Evolutionary conservation across 495 filamentous ascomycete species (phyloP).

Genomic region (Paragyromitra xinjiangensis): DNA sequence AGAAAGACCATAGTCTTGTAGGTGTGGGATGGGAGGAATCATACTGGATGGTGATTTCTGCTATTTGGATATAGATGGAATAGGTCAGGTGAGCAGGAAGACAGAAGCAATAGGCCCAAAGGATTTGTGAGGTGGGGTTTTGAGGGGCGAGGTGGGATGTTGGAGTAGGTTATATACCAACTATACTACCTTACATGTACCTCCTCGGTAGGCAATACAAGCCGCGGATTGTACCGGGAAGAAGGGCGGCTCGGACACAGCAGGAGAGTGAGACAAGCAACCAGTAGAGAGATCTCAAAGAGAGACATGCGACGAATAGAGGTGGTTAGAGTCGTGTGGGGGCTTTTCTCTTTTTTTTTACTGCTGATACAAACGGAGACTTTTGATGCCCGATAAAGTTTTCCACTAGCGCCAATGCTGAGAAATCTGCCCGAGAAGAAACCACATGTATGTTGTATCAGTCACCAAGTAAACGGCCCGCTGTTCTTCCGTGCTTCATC

Average conservation of each 20-base stretch:
- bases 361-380: conserved; percentile 21
- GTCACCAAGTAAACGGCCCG: conserved; percentile 23
- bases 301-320: conserved; percentile 20
- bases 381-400: conserved; percentile 31
- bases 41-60: conserved; percentile 62
- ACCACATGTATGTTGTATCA: background rate
- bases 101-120: conserved; percentile 10
- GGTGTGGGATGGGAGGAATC: conserved; percentile 81
- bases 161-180: conserved; percentile 26
- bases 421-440: conserved; percentile 33
- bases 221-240: conserved; percentile 21
- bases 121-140: conserved; percentile 14
- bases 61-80: background rate
- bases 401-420: conserved; percentile 41
- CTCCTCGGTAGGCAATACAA: conserved; percentile 23
- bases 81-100: conserved; percentile 12
- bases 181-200: background rate
- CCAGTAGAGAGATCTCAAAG: conserved; percentile 14
- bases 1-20: conserved; percentile 88
- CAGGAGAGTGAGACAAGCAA: conserved; percentile 10
- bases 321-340: conserved; percentile 27
- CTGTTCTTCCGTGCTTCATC: conserved; percentile 4
- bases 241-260: conserved; percentile 26
- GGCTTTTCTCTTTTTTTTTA: conserved; percentile 5
- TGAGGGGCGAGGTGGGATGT: conserved; percentile 23